Evolutionary conservation across 2,329 filamentous ascomycete species (phyloP).

Genomic region (Xylaria polymorpha): DNA sequence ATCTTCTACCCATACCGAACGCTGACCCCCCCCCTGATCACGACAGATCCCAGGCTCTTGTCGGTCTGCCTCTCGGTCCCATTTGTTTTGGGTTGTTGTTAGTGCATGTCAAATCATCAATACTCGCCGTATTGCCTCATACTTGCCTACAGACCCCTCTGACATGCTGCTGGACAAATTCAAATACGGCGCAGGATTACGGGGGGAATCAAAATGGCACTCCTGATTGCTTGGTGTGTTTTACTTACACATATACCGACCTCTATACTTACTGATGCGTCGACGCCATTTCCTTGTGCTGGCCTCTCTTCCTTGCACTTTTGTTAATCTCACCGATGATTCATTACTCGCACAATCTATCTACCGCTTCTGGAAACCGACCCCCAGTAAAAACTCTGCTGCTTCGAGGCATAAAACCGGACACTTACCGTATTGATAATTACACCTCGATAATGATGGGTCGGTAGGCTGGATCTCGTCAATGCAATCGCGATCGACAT

Average conservation of each 20-base stretch:
- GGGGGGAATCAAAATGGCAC: neutral
- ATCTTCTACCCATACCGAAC: conserved; percentile 30
- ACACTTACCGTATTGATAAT: conserved; percentile 11
- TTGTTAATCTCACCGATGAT: conserved; percentile 9
- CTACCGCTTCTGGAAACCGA: conserved; percentile 18
- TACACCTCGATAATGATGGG: conserved; percentile 24
- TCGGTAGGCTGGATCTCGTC: conserved; percentile 19
- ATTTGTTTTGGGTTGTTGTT: conserved; percentile 32
- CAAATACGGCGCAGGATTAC: conserved; percentile 29
- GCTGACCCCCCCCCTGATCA: conserved; percentile 18
- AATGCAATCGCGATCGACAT: conserved; percentile 32
- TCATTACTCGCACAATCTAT: conserved; percentile 1
- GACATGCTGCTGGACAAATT: conserved; percentile 21
- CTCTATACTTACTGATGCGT: neutral
- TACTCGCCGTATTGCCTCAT: neutral
- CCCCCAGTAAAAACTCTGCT: conserved; percentile 20
- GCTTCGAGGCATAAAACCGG: conserved; percentile 16
- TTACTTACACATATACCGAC: conserved; percentile 16
- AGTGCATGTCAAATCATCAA: conserved; percentile 23
- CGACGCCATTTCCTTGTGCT: neutral
- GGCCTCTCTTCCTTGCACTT: neutral
- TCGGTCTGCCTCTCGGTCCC: conserved; percentile 38
- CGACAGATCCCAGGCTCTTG: conserved; percentile 15
- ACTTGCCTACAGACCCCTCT: conserved; percentile 15
- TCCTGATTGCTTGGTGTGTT: conserved; percentile 23